Base-by-base conservation (phyloP, 2,329 filamentous ascomycete species). In the Colletotrichum euphorbiae region DNA sequence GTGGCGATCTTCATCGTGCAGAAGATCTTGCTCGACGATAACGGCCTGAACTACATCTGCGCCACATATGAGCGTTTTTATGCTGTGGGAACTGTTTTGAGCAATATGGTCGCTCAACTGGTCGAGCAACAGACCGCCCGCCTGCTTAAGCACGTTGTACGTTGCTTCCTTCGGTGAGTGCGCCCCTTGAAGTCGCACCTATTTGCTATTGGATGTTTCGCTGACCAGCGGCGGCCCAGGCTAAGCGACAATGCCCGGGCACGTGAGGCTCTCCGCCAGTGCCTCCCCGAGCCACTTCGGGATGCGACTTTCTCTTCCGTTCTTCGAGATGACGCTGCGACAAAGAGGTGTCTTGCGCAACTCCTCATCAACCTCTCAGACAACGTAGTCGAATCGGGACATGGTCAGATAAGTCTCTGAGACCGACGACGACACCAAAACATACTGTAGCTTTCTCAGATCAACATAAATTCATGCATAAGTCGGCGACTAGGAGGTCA, bases 1-100 rank as follows among this genome's bases (percentile, higher is more conserved):
- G 96, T 99, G 13, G 96, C 96, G 67, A 99, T 99, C 75, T 99
- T 99, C 83, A 99, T 99, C 75, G 96, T 99, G 17, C 96, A 99
- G 81, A 99, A 99, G 86, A 99, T 99, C 28, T 83, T 99, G 59
- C 88, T 99, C 3, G 96, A 99, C 77, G 96, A 99, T 75, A 95
- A 97, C 75, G 96, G 96, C 4, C 87, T 99, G 70, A 96, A 96
- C 76, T 99, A 99, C 80, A 99, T 99, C 67, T 99, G 96, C 81
- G 95, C 97, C 72, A 99, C 96, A 0, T 99, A 99, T 75, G 96
- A 99, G 84, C 89, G 96, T 19, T 99, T 99, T 81, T 99, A 98
- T 74, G 96, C 96, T 7, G 96, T 99, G 5, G 96, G 96, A 6
- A 99, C 96, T 1, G 96, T 99, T 6, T 84, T 99, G 43, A 97